Evolutionary conservation across 371 early-diverging fungal species (phyloP), one percentile per base, ranked within the genome.

Genomic region (Mucor lusitanicus): DNA sequence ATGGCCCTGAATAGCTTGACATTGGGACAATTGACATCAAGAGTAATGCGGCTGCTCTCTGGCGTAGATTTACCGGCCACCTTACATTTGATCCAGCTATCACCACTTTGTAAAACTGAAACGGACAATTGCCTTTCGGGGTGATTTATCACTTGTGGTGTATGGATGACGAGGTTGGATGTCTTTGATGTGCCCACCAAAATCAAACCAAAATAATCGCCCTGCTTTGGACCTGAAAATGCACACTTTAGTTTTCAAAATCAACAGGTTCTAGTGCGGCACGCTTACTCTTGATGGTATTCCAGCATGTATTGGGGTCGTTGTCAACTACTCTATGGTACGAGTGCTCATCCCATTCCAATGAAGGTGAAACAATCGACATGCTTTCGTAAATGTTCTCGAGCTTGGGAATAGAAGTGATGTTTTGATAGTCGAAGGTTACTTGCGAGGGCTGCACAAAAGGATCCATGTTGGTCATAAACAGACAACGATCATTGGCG

Each of bases 301-400:
- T 77, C 88, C 88, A 88, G 53, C 88, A 88, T 7, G 87, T 86
- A 7, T 64, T 82, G 9, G 77, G 72, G 69, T 87, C 81, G n/a
- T 70, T 72, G 69, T 88, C 88, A 0, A 87, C 87, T 1, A 82
- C 86, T 17, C 70, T 78, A 39, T 87, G 87, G 57, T 84, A 88
- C 1, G 83, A 81, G 64, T 83, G 75, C 55, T 81, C 74, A 9
- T 77, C 79, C 74, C 86, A 84, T 53, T 80, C 80, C 9, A 76
- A 69, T 0, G 70, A 66, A 0, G 69, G 61, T 0, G 86, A 81
- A 27, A 80, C 64, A 30, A 72, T 70, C 58, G 78, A 57, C 13
- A 64, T 13, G 27, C 57, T 25, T 35, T 67, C 62, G 33, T 74
- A 74, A 0, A 27, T 12, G 5, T 6, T 48, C 32, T 74, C 74